Conservation (phyloP, 2,329 filamentous ascomycete species). For the Fusarium hainanense region DNA sequence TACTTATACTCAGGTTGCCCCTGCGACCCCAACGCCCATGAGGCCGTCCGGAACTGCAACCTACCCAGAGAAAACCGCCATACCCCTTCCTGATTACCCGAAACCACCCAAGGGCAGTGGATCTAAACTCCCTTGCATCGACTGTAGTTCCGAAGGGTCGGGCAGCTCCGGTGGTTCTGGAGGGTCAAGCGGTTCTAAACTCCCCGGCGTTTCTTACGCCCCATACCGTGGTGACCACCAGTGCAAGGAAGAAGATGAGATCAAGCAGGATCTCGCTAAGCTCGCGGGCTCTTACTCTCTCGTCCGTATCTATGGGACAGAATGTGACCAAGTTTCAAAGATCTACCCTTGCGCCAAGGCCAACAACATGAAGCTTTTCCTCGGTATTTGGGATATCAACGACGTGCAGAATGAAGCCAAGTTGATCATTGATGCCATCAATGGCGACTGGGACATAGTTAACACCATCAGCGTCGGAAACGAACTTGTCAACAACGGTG, state of each 20-base stretch:
- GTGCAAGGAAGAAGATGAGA: slow-evolving; percentile 74
- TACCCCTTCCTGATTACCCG: background rate
- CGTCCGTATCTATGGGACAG: slow-evolving; percentile 82
- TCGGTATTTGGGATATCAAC: slow-evolving; percentile 76
- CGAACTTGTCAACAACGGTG: slow-evolving; percentile 77
- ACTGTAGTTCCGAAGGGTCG: background rate
- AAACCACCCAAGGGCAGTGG: background rate
- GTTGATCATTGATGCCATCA: slow-evolving; percentile 68
- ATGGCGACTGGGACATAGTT: slow-evolving; percentile 74
- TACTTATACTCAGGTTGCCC: slow-evolving; percentile 33
- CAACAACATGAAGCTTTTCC: slow-evolving; percentile 76
- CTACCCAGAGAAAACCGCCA: background rate
- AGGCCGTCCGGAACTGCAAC: slow-evolving; percentile 4
- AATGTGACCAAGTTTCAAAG: slow-evolving; percentile 77
- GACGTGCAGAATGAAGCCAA: slow-evolving; percentile 67
- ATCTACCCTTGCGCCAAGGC: slow-evolving; percentile 71
- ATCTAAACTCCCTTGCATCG: background rate
- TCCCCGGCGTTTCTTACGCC: slow-evolving; percentile 61
- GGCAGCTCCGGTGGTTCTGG: slow-evolving; percentile 3
- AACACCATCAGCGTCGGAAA: slow-evolving; percentile 83
- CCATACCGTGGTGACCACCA: slow-evolving; percentile 62
- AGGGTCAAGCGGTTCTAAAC: slow-evolving; percentile 24
- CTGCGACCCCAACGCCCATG: slow-evolving; percentile 16
- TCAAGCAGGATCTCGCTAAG: slow-evolving; percentile 71
- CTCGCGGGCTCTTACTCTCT: slow-evolving; percentile 66